A percentile compares a stretch with the other conserved stretches of the same genome.
Evolutionary conservation across 345 rosid species (phyloP).

Genomic region (Lenwebbia sp.): DNA sequence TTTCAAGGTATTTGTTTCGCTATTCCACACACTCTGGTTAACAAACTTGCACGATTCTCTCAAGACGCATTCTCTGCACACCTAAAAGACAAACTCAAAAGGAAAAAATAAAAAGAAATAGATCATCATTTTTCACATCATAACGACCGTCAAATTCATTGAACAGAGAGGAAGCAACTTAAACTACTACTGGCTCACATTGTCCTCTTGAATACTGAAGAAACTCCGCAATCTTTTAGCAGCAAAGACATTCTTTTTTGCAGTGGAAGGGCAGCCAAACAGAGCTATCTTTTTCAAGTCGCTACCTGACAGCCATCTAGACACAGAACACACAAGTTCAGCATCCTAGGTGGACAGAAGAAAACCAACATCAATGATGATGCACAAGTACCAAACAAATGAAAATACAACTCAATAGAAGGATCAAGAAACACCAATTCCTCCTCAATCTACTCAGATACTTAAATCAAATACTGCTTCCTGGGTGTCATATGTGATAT

Average conservation of each 20-base stretch:
- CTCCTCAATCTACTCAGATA: not conserved
- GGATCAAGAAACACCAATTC: not conserved
- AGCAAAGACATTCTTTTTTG: constrained; percentile 33
- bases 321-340: constrained; percentile 6
- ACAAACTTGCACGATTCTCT: constrained; percentile 52
- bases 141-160: not conserved
- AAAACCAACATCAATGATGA: not conserved
- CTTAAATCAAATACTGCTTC: not conserved
- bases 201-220: constrained; percentile 55
- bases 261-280: constrained; percentile 65
- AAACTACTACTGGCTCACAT: constrained; percentile 29
- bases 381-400: not conserved
- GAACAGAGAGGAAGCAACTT: not conserved
- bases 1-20: constrained; percentile 25
- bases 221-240: constrained; percentile 65
- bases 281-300: constrained; percentile 52
- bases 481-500: not conserved
- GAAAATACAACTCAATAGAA: not conserved
- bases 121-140: not conserved
- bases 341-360: not conserved
- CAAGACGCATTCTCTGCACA: constrained; percentile 52
- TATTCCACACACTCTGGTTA: constrained; percentile 42
- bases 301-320: constrained; percentile 74
- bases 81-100: constrained; percentile 26
- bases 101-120: not conserved